These are phyloP conservation scores for Aspergillus brasiliensis DNA, from an alignment of 2,329 filamentous ascomycete species.

Conservation along the genomic window DNA sequence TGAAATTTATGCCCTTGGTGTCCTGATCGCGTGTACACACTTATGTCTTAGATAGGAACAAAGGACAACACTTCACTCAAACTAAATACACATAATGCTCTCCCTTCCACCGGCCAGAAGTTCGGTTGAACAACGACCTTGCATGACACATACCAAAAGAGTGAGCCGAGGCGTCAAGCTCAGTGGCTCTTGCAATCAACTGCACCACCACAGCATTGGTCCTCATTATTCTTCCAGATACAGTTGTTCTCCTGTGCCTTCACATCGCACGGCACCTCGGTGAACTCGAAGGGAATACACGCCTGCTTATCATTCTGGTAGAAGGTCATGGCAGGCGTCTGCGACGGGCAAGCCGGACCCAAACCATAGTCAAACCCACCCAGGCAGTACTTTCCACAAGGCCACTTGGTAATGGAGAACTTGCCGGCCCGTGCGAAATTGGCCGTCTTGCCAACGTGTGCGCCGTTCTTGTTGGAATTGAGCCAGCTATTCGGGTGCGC, in stretches of 20 bases:
- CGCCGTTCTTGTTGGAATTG: slow-evolving; percentile 13
- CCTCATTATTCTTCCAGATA: slow-evolving; percentile 14
- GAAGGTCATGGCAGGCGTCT: slow-evolving; percentile 13
- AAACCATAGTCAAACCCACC: slow-evolving; percentile 11
- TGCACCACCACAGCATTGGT: slow-evolving; percentile 11
- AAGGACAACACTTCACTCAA: too few relatives aligned
- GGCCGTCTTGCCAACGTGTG: slow-evolving; percentile 13
- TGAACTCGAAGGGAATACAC: slow-evolving; percentile 14
- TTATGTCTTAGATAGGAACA: too few relatives aligned
- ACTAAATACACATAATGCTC: too few relatives aligned
- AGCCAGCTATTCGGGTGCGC: slow-evolving; percentile 12
- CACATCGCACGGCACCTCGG: slow-evolving; percentile 17
- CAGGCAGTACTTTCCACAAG: slow-evolving; percentile 18
- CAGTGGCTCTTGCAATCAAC: slow-evolving; percentile 5
- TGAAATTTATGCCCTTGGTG: too few relatives aligned
- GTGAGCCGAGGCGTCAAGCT: too few relatives aligned
- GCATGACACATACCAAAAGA: too few relatives aligned
- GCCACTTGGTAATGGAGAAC: slow-evolving; percentile 15
- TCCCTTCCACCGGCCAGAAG: too few relatives aligned
- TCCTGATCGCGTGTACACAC: too few relatives aligned
- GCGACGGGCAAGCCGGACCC: slow-evolving; percentile 13
- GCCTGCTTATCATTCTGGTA: slow-evolving; percentile 15
- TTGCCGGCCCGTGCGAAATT: slow-evolving; percentile 6
- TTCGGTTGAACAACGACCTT: too few relatives aligned
- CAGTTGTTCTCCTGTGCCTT: slow-evolving; percentile 14